phyloP scores from a whole-genome alignment of 2,329 filamentous ascomycete species.

The Corinectria fuckeliana region DNA sequence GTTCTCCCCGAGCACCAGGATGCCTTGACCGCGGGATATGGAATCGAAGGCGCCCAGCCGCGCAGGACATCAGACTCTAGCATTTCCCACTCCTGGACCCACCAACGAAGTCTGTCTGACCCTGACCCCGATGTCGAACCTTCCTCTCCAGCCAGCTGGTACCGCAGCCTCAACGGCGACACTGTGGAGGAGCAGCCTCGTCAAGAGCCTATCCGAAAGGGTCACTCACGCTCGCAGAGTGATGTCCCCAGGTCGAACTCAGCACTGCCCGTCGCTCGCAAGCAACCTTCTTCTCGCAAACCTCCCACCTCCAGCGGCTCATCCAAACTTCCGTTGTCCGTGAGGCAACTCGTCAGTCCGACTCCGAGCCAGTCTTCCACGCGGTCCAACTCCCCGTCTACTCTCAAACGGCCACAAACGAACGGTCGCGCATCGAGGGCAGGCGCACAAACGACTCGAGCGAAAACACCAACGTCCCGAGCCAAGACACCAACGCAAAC shows the following conservation, averaged over 20 bases:
- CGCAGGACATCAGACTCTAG: conserved; percentile 77
- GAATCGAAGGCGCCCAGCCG: conserved; percentile 60
- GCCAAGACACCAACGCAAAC: conserved; percentile 53
- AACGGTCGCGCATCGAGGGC: conserved; percentile 50
- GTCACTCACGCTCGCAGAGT: conserved; percentile 63
- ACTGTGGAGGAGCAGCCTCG: conserved; percentile 27
- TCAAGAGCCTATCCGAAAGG: conserved; percentile 38
- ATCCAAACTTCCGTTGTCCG: conserved; percentile 55
- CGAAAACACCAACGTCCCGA: conserved; percentile 50
- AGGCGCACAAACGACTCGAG: conserved; percentile 45
- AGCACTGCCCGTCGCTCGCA: conserved; percentile 41
- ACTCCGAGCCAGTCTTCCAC: conserved; percentile 59
- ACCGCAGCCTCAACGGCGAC: conserved; percentile 49
- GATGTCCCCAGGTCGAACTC: conserved; percentile 57
- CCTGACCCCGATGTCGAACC: conserved; percentile 64
- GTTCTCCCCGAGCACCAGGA: conserved; percentile 67
- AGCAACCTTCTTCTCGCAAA: conserved; percentile 39
- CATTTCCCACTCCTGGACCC: conserved; percentile 58
- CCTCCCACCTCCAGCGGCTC: conserved; percentile 37
- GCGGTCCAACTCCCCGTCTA: conserved; percentile 62
- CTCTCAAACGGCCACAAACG: conserved; percentile 50
- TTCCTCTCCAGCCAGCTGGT: conserved; percentile 72
- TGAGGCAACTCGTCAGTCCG: conserved; percentile 52
- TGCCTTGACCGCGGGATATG: conserved; percentile 61
- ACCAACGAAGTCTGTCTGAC: conserved; percentile 63